Percentiles rank a stretch among this genome's conserved stretches.
Evolutionary conservation across 306 rosid species (phyloP).

Genomic region (Vigna radiata): DNA sequence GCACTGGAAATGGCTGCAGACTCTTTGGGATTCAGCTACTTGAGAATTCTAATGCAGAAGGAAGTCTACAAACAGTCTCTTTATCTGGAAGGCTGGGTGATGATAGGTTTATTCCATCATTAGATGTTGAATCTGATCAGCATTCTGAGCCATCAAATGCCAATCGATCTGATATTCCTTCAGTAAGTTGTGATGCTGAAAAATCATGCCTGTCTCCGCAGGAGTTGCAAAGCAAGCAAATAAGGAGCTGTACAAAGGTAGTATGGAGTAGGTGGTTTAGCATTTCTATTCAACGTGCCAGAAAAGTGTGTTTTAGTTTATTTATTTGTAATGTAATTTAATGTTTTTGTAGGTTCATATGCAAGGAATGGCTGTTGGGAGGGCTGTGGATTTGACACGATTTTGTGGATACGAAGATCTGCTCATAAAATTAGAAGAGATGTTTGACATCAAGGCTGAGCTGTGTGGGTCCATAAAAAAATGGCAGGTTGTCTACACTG

Average conservation of each 20-base stretch:
- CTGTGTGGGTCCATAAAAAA: slow-evolving; percentile 68
- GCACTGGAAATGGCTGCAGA: slow-evolving; percentile 67
- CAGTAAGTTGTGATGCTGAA: slow-evolving; percentile 76
- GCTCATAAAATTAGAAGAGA: slow-evolving; percentile 68
- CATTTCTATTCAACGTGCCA: neutral
- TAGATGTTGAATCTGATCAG: slow-evolving; percentile 70
- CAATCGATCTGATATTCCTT: slow-evolving; percentile 67
- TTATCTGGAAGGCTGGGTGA: slow-evolving; percentile 53
- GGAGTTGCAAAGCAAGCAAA: slow-evolving; percentile 56
- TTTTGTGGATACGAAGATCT: slow-evolving; percentile 56
- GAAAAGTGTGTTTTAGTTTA: neutral
- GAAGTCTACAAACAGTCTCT: slow-evolving; percentile 50
- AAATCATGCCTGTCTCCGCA: slow-evolving; percentile 58
- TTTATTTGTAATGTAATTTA: slow-evolving; percentile 17
- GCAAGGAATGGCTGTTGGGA: slow-evolving; percentile 90
- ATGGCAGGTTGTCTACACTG: slow-evolving; percentile 87
- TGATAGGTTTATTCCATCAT: slow-evolving; percentile 51
- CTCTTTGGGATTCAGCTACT: slow-evolving; percentile 76
- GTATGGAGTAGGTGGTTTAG: neutral
- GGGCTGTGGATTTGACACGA: slow-evolving; percentile 77
- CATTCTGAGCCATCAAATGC: slow-evolving; percentile 75
- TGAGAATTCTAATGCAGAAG: slow-evolving; percentile 58
- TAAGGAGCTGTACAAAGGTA: slow-evolving; percentile 87
- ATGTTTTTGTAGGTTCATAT: slow-evolving; percentile 68
- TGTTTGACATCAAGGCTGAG: slow-evolving; percentile 78